Conservation (phyloP, 1,284 basidiomycete species). For the Cryptococcus hybrid region DNA sequence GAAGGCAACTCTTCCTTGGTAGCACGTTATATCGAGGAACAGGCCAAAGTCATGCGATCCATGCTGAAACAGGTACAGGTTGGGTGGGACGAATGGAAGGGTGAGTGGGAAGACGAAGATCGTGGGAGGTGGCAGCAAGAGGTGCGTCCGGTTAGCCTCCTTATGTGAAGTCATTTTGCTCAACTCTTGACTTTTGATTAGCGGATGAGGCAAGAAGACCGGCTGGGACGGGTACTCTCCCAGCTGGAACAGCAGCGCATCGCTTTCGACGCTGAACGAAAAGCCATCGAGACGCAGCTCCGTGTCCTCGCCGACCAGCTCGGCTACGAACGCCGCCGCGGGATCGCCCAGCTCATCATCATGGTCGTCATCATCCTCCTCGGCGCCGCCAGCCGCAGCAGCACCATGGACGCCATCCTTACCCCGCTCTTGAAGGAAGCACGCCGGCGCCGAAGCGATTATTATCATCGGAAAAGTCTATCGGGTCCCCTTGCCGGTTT, state of each 20-base stretch:
- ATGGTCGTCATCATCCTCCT: constrained; percentile 37
- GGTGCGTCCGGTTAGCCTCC: constrained; percentile 16
- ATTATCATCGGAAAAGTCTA: constrained; percentile 6
- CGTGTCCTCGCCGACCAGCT: constrained; percentile 25
- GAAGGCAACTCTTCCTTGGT: constrained; percentile 88
- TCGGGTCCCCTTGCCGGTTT: constrained; percentile 37
- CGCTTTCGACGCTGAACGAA: constrained; percentile 36
- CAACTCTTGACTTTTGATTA: constrained; percentile 1
- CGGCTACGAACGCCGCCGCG: constrained; percentile 40
- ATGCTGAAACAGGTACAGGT: constrained; percentile 68
- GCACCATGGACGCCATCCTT: constrained; percentile 37
- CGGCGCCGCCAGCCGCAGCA: constrained; percentile 29
- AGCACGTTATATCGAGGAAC: constrained; percentile 86
- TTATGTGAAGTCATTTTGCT: background rate
- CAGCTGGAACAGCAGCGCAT: constrained; percentile 42
- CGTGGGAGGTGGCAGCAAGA: constrained; percentile 31
- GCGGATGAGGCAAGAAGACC: constrained; percentile 43
- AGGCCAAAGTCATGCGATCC: constrained; percentile 72
- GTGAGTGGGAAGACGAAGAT: constrained; percentile 25
- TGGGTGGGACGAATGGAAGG: constrained; percentile 42
- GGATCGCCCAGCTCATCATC: constrained; percentile 41
- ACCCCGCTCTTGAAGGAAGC: constrained; percentile 32
- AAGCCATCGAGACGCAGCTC: constrained; percentile 26
- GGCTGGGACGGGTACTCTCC: constrained; percentile 31
- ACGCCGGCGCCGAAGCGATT: constrained; percentile 20